Evolutionary conservation across 2,329 filamentous ascomycete species (phyloP), one percentile per base, ranked within the genome.

Genomic region (Cercospora canescens): DNA sequence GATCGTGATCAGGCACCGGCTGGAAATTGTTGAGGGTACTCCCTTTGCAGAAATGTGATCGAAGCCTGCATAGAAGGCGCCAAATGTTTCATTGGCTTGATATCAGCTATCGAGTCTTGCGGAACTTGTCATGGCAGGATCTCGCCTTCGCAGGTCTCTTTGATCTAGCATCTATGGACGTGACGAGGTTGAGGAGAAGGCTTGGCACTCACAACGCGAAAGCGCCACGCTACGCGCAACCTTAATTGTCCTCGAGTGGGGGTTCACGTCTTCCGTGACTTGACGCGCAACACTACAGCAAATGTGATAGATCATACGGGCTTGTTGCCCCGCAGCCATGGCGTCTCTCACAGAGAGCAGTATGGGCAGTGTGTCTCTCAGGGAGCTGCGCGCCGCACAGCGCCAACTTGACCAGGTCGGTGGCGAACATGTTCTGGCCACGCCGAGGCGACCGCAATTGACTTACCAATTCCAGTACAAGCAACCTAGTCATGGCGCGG

Each of bases 391-490:
- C 30, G 60, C 65, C 9, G 45, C 69, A 41, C 68, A 66, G 26
- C 62, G 68, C n/a, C 63, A 67, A 24, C 60, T 75, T 26, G 55
- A 72, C 39, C 59, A 71, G 65, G 71, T 74, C 39, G 66, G 68
- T 69, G 50, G 61, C 21, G 18, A 50, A 37, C 16, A 24, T 35
- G 9, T 35, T 32, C n/a, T 14, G 34, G 41, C 61, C 39, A 39
- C 50, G 50, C 52, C 32, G 54, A 34, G 60, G 54, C 18, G 48
- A 52, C 64, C 58, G 60, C 48, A 48, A 65, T 68, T 76, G 71
- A 75, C 72, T 70, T 70, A 67, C 71, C 57, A 41, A 74, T 67
- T 72, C 72, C 68, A 74, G 74, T 68, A 73, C 69, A 54, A 63
- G 54, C 63, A 69, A 70, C 66, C 66, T 64, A 62, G 65, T 62